Base-by-base conservation (phyloP, 208 protist genomes). In the Wallacemonas rigidus region DNA sequence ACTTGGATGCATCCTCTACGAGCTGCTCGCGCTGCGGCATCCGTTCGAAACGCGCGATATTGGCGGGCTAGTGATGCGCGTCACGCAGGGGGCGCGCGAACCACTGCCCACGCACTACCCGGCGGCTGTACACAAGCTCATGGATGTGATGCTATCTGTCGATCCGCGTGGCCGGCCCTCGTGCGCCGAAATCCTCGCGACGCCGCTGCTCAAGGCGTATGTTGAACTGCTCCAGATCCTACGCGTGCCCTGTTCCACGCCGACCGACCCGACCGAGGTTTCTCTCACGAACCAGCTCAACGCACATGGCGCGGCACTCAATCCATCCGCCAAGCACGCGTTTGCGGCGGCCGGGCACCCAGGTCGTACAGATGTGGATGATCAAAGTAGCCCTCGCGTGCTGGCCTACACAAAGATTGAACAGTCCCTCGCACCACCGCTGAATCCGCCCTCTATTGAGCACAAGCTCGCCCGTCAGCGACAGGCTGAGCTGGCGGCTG, bases 1-100 rank as follows among this genome's bases (percentile, higher is more conserved):
- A 8, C 82, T 98, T 55, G 94, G 94, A 12, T 98, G 94, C 65
- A 92, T 98, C 51, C 76, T 97, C 5, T 98, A 97, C 67, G 94
- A 98, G 75, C 79, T 98, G 26, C 72, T 95, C 36, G 80, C 76
- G 41, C 82, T 97, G 36, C 84, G 87, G 11, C 95, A 96, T 72
- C 92, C 93, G 9, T 96, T 96, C 54, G 88, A 92, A 61, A 84
- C 89, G 39, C 80, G 80, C 51, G 89, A 97, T 38, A 79, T 97
- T 8, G 84, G 80, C 14, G 71, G 75, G 2, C 73, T 97, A 1
- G 83, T 96, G 58, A 77, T 95, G 78, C 88, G 87, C 9, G 86
- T 97, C n/a, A 88, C 81, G 47, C 77, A 79, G 38, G 91, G 88
- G 14, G 71, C 83, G 68, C 84, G 86, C 1, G 79, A 87, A 71